phyloP scores from a whole-genome alignment of 75 land plant species.

The Pinus tabuliformis region DNA sequence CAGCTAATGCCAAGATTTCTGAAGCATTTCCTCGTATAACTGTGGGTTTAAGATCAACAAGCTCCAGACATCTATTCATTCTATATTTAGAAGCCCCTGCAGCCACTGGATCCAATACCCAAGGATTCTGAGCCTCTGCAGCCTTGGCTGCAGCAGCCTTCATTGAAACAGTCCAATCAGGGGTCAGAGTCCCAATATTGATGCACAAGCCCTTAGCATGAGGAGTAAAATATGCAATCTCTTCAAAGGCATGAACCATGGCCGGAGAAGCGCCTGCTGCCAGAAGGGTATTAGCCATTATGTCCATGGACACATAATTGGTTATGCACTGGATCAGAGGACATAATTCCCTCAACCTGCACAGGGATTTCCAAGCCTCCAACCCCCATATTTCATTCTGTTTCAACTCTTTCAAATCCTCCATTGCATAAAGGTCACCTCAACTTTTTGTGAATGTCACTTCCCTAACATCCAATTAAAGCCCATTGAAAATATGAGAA shows the following conservation, averaged over 20 bases:
- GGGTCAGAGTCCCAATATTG: constrained; percentile 86
- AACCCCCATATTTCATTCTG: constrained; percentile 37
- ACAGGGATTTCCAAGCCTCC: constrained; percentile 61
- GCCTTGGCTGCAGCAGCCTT: constrained; percentile 67
- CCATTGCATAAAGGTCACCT: background rate
- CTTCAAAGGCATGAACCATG: constrained; percentile 80
- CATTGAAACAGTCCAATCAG: constrained; percentile 81
- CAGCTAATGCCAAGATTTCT: constrained; percentile 82
- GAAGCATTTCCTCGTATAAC: constrained; percentile 93
- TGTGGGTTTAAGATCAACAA: constrained; percentile 51
- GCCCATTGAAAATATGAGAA: no score
- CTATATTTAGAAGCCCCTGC: constrained; percentile 77
- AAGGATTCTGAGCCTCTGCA: constrained; percentile 43
- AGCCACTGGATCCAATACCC: constrained; percentile 98
- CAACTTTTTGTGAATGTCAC: no score
- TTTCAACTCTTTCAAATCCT: constrained; percentile 9
- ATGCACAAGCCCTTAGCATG: constrained; percentile 60
- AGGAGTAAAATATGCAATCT: constrained; percentile 86
- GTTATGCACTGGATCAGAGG: constrained; percentile 97
- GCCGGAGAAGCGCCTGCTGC: constrained; percentile 97
- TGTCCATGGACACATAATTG: constrained; percentile 94
- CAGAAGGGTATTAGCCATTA: constrained; percentile 85
- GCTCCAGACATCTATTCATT: constrained; percentile 64
- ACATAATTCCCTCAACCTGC: constrained; percentile 33
- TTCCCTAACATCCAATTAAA: no score